Evolutionary conservation across 257 asterid species (phyloP).

Genomic region (Nemophila menziesii): DNA sequence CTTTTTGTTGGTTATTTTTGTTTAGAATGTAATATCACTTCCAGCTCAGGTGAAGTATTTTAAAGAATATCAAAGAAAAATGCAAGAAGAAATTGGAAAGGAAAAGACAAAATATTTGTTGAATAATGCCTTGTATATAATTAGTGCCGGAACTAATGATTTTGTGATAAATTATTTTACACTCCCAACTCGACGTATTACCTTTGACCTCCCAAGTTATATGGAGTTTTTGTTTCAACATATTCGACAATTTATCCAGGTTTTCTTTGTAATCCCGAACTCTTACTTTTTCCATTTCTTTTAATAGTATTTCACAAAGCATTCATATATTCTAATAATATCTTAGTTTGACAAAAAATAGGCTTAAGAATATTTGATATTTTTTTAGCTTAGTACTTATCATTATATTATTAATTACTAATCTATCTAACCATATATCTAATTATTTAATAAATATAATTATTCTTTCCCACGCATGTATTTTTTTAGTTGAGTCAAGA

Average conservation of each 20-base stretch:
- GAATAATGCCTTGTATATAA: conserved; percentile 30
- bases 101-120: conserved; percentile 28
- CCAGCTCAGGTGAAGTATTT: conserved; percentile 39
- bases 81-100: conserved; percentile 35
- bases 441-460: too few relatives aligned
- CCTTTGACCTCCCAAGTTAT: conserved; percentile 36
- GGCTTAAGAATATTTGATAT: too few relatives aligned
- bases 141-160: conserved; percentile 85
- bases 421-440: too few relatives aligned
- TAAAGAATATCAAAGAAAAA: conserved; percentile 29
- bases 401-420: too few relatives aligned
- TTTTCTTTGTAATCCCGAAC: conserved; percentile 12
- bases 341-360: too few relatives aligned
- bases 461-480: too few relatives aligned
- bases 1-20: neutral
- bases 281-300: too few relatives aligned
- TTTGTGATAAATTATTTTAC: conserved; percentile 49
- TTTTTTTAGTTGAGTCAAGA: too few relatives aligned
- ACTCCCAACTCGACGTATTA: conserved; percentile 39
- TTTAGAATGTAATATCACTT: conserved; percentile 50
- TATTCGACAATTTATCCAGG: conserved; percentile 39
- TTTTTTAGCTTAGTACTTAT: too few relatives aligned
- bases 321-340: too few relatives aligned
- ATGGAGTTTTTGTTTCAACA: conserved; percentile 29
- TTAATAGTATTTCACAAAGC: too few relatives aligned